A percentile compares a stretch with the other conserved stretches of the same genome.
phyloP scores from a whole-genome alignment of 1,284 basidiomycete genomes.

The Microbotryum silenes-acaulis region DNA sequence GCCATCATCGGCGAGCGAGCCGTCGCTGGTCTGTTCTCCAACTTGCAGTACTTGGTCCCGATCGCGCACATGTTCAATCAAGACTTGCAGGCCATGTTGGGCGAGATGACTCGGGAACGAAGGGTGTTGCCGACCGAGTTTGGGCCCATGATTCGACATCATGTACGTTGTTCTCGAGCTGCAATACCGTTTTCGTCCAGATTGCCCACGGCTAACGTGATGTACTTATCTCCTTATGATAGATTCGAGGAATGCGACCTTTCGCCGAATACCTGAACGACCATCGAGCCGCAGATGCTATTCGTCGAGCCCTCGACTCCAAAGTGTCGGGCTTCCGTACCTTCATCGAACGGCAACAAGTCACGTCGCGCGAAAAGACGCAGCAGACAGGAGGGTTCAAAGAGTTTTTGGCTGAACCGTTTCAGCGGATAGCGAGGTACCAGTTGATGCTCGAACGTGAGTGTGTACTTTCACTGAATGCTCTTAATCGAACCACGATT shows the following conservation, averaged over 20 bases:
- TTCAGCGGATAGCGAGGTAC: constrained; percentile 96
- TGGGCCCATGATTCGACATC: constrained; percentile 18
- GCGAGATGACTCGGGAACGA: background rate
- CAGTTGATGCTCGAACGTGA: constrained; percentile 76
- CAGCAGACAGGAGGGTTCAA: constrained; percentile 77
- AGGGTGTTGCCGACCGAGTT: constrained; percentile 16
- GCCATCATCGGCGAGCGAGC: constrained; percentile 19
- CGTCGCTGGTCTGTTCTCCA: constrained; percentile 24
- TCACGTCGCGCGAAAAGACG: constrained; percentile 14
- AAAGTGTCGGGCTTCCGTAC: constrained; percentile 17
- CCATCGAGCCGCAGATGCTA: constrained; percentile 9
- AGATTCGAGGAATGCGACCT: constrained; percentile 23
- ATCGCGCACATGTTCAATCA: constrained; percentile 15
- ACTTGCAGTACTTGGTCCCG: constrained; percentile 27
- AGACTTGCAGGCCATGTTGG: constrained; percentile 11
- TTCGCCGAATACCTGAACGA: constrained; percentile 24
- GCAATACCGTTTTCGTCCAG: background rate
- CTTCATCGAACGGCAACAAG: constrained; percentile 20
- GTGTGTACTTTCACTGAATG: constrained; percentile 7
- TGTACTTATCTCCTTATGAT: background rate
- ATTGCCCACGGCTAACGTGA: background rate
- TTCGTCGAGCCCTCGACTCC: constrained; percentile 20
- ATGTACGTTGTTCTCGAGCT: constrained; percentile 13
- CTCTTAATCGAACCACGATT: background rate
- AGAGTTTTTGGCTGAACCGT: constrained; percentile 96